phyloP scores from a whole-genome alignment of 2,329 filamentous ascomycete species.

The Chrysoporthe deuterocubensis region DNA sequence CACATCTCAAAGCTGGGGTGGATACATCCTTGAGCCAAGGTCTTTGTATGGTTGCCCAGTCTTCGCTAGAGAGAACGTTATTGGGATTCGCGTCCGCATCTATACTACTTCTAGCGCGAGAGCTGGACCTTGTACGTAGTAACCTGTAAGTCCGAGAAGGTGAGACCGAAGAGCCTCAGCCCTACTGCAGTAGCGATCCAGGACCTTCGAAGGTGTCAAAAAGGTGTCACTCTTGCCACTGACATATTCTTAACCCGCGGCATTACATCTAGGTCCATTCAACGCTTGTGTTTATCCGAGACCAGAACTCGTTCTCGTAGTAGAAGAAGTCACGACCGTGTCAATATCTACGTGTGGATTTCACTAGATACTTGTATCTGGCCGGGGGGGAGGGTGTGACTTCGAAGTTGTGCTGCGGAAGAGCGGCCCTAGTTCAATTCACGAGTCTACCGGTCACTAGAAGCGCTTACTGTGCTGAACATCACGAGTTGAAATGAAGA shows the following conservation, averaged over 20 bases:
- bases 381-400: no score
- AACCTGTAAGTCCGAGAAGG: background rate
- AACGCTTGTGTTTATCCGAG: background rate
- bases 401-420: background rate
- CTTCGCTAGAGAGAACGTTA: background rate
- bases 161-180: background rate
- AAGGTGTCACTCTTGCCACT: no score
- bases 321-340: background rate
- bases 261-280: no score
- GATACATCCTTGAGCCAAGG: background rate
- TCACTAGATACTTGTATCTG: background rate
- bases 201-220: background rate
- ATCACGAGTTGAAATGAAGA: slow-evolving; percentile 1
- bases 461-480: background rate
- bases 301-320: background rate
- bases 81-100: background rate
- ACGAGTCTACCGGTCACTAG: background rate
- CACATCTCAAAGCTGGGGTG: background rate
- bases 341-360: background rate
- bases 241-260: no score
- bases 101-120: background rate
- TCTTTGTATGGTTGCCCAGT: background rate
- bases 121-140: background rate
- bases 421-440: background rate
- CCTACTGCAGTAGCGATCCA: background rate